These are phyloP conservation scores for Agrocybe praecox DNA, from an alignment of 768 basidiomycete species.

Conservation along the genomic window DNA sequence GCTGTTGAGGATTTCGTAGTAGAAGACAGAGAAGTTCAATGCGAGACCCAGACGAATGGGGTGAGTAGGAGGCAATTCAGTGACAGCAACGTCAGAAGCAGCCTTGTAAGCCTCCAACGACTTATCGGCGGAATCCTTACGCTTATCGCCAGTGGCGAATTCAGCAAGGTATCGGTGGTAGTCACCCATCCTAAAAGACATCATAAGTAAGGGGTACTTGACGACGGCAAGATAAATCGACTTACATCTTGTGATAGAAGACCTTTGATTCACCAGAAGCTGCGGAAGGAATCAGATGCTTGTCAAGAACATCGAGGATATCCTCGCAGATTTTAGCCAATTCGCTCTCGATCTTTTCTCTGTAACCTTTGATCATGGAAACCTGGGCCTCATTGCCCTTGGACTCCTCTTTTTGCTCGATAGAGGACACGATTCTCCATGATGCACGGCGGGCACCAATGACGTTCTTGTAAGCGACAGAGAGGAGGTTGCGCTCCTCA, in stretches of 20 bases:
- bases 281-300: conserved; percentile 96
- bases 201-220: conserved; percentile 13
- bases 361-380: conserved; percentile 95
- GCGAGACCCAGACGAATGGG: conserved; percentile 98
- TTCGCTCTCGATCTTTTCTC: conserved; percentile 97
- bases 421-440: conserved; percentile 97
- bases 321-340: conserved; percentile 99
- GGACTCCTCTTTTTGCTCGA: conserved; percentile 99
- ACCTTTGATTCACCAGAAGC: conserved; percentile 97
- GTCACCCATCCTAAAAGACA: conserved; percentile 88
- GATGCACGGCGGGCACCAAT: conserved; percentile 98
- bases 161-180: conserved; percentile 99
- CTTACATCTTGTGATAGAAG: conserved; percentile 99
- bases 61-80: conserved; percentile 93
- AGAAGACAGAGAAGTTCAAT: conserved; percentile 99
- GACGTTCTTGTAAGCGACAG: conserved; percentile 99
- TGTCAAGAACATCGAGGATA: conserved; percentile 95
- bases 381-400: conserved; percentile 98
- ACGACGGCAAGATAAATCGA: not conserved
- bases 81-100: conserved; percentile 95
- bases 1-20: conserved; percentile 99
- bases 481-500: conserved; percentile 97
- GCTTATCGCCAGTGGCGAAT: conserved; percentile 97
- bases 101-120: conserved; percentile 98
- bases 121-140: conserved; percentile 96